Evolutionary conservation across 306 rosid species (phyloP).

Genomic region (Betula pendula): DNA sequence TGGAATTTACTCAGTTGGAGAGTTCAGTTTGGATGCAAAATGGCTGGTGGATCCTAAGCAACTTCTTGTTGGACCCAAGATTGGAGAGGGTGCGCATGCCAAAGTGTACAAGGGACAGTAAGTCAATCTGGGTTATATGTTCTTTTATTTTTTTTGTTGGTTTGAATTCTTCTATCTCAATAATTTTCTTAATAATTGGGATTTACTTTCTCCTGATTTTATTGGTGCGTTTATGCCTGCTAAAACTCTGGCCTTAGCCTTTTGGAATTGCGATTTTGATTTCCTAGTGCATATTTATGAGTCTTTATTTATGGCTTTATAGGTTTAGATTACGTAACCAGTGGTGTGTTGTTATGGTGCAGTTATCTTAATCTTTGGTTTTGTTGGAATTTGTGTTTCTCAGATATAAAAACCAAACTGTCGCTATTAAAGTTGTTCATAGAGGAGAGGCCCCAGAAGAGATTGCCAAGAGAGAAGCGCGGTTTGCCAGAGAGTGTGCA

Average conservation of each 20-base stretch:
- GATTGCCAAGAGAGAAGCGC: conserved; percentile 58
- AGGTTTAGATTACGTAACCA: conserved; percentile 9
- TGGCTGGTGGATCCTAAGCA: conserved; percentile 89
- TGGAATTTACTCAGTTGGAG: conserved; percentile 76
- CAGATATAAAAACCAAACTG: conserved; percentile 56
- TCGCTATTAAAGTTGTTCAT: conserved; percentile 51
- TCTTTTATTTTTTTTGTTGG: not conserved
- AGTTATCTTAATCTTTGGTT: conserved; percentile 5
- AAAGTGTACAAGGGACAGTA: conserved; percentile 97
- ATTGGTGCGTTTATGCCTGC: not conserved
- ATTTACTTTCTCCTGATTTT: not conserved
- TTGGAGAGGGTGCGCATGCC: conserved; percentile 96
- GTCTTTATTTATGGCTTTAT: not conserved
- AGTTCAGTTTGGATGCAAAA: conserved; percentile 66
- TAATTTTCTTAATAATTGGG: not conserved
- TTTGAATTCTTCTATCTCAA: conserved; percentile 20
- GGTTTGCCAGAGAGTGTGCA: conserved; percentile 83
- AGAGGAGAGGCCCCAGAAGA: conserved; percentile 53
- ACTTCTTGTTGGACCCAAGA: conserved; percentile 87
- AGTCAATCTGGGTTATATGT: conserved; percentile 46
- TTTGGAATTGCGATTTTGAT: not conserved
- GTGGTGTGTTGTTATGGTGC: conserved; percentile 1
- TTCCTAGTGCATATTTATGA: not conserved
- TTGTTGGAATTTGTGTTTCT: conserved; percentile 31
- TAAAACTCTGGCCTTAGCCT: not conserved